These are phyloP conservation scores for Daldinia sp. DNA, from an alignment of 2,329 filamentous ascomycete genomes.

Conservation along the genomic window DNA sequence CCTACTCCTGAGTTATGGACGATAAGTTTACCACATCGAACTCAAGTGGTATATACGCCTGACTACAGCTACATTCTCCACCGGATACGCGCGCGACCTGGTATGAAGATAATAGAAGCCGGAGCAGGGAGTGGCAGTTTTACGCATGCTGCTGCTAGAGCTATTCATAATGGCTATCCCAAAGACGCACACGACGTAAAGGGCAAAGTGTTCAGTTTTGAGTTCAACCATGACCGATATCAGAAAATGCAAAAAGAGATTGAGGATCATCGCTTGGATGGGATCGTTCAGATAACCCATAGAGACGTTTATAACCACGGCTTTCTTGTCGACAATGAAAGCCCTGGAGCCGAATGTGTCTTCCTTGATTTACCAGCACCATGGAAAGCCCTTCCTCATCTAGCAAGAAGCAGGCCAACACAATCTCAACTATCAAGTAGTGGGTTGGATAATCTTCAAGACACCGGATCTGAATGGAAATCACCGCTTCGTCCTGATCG, in stretches of 20 bases:
- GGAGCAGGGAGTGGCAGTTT: conserved; percentile 87
- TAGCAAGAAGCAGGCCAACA: conserved; percentile 68
- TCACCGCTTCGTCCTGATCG: conserved; percentile 78
- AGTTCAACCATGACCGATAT: conserved; percentile 81
- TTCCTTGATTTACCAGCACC: conserved; percentile 86
- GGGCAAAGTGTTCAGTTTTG: conserved; percentile 84
- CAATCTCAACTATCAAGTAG: conserved; percentile 44
- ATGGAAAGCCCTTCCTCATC: conserved; percentile 81
- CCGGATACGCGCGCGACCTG: conserved; percentile 78
- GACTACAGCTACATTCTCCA: conserved; percentile 89
- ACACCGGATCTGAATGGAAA: conserved; percentile 56
- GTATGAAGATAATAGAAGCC: conserved; percentile 80
- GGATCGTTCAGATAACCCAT: conserved; percentile 78
- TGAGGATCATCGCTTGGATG: conserved; percentile 72
- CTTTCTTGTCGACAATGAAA: conserved; percentile 72
- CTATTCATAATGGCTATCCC: conserved; percentile 80
- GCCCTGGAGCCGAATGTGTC: conserved; percentile 75
- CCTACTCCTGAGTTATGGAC: conserved; percentile 89
- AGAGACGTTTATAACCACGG: conserved; percentile 83
- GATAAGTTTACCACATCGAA: conserved; percentile 80
- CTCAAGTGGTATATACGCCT: conserved; percentile 87
- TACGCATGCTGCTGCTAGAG: conserved; percentile 80
- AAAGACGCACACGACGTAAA: conserved; percentile 57
- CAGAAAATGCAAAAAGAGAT: conserved; percentile 78
- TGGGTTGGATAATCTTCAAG: conserved; percentile 37